phyloP scores from a whole-genome alignment of 1,284 basidiomycete species.

The Ganoderma leucocontextum region DNA sequence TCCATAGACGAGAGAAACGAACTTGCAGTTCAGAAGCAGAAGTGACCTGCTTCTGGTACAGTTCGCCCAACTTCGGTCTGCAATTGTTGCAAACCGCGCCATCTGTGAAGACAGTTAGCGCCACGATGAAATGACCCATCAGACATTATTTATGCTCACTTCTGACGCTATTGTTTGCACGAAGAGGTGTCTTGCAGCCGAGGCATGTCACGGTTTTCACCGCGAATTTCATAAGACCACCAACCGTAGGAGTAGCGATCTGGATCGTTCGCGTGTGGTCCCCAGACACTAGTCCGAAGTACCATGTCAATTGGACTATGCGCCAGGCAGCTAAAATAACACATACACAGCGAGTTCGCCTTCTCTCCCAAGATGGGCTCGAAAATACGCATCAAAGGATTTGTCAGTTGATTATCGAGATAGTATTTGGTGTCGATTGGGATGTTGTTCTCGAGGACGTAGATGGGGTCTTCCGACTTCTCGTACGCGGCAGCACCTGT shows the following conservation, averaged over 20 bases:
- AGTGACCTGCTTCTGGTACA: slow-evolving; percentile 89
- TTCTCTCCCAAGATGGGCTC: slow-evolving; percentile 96
- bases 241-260: slow-evolving; percentile 93
- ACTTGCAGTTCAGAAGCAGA: slow-evolving; percentile 84
- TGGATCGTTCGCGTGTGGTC: slow-evolving; percentile 94
- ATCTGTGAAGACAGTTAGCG: slow-evolving; percentile 52
- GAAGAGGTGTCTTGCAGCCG: slow-evolving; percentile 90
- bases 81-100: slow-evolving; percentile 96
- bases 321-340: background rate
- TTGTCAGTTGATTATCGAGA: slow-evolving; percentile 95
- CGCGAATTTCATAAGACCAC: slow-evolving; percentile 97
- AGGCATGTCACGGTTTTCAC: slow-evolving; percentile 94
- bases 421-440: slow-evolving; percentile 98
- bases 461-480: slow-evolving; percentile 96
- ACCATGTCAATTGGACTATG: slow-evolving; percentile 10
- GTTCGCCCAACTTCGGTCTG: slow-evolving; percentile 80
- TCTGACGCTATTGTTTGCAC: slow-evolving; percentile 71
- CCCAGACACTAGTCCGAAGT: slow-evolving; percentile 74
- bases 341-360: slow-evolving; percentile 82
- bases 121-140: slow-evolving; percentile 13
- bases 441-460: slow-evolving; percentile 95
- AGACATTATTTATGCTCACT: slow-evolving; percentile 52
- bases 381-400: slow-evolving; percentile 95
- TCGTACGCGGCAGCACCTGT: slow-evolving; percentile 96
- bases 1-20: slow-evolving; percentile 94